Conservation (phyloP, 306 rosid species). For the Glycine tomentella region DNA sequence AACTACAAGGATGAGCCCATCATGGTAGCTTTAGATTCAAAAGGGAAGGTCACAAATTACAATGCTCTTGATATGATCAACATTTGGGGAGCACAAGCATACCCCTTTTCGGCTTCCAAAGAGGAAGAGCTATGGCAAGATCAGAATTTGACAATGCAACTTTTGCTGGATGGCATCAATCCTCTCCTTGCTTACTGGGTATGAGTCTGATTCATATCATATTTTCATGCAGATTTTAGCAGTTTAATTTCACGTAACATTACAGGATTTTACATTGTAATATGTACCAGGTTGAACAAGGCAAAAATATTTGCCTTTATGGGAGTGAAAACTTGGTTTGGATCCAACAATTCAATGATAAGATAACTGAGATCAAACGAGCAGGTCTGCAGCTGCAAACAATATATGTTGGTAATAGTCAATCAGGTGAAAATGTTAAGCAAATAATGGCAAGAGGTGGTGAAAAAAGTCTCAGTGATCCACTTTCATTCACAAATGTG, state of each 20-base stretch:
- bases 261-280: constrained; percentile 19
- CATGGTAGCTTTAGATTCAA: constrained; percentile 63
- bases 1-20: constrained; percentile 56
- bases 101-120: constrained; percentile 64
- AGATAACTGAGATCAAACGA: constrained; percentile 48
- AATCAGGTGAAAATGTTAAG: constrained; percentile 39
- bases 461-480: constrained; percentile 22
- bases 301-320: constrained; percentile 62
- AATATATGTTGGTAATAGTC: constrained; percentile 59
- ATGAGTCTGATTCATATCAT: constrained; percentile 42
- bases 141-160: constrained; percentile 58
- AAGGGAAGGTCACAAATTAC: constrained; percentile 58
- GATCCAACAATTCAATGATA: constrained; percentile 58
- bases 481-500: constrained; percentile 46
- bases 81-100: constrained; percentile 62
- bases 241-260: constrained; percentile 30
- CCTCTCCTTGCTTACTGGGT: constrained; percentile 65
- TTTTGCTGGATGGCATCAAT: constrained; percentile 56
- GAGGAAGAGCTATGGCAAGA: constrained; percentile 65
- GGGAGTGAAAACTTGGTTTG: constrained; percentile 63
- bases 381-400: constrained; percentile 60
- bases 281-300: constrained; percentile 64
- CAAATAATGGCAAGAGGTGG: constrained; percentile 36
- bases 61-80: constrained; percentile 64
- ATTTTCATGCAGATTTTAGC: constrained; percentile 26